Conservation (phyloP, 164 flowering plant genomes). For the Vitis cinerea region DNA sequence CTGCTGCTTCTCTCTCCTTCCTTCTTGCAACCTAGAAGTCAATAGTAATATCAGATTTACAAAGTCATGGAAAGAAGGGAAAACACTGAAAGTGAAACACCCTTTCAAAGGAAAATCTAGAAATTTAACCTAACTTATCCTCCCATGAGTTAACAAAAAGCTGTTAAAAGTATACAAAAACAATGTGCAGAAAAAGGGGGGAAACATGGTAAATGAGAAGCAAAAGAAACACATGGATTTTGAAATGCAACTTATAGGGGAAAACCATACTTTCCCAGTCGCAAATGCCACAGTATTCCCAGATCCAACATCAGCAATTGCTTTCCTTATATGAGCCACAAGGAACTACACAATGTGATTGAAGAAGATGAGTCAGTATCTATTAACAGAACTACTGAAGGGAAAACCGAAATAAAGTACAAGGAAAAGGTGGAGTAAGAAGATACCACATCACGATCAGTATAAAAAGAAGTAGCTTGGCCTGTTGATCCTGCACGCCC, state of each 20-base stretch:
- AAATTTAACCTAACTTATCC: background rate
- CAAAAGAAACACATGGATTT: too few relatives aligned
- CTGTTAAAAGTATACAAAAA: background rate
- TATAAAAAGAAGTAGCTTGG: slow-evolving; percentile 64
- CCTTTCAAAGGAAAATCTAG: background rate
- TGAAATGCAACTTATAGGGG: background rate
- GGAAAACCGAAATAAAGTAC: background rate
- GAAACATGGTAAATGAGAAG: background rate
- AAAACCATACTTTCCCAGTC: slow-evolving; percentile 56
- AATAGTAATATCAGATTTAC: background rate
- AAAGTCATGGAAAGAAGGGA: too few relatives aligned
- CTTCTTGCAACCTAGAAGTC: slow-evolving; percentile 53
- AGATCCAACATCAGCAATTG: slow-evolving; percentile 56
- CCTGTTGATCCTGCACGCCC: slow-evolving; percentile 75
- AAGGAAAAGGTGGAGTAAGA: background rate
- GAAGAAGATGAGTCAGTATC: slow-evolving; percentile 6
- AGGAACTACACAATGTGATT: slow-evolving; percentile 35
- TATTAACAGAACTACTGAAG: background rate
- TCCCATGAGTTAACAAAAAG: background rate
- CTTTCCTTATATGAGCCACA: slow-evolving; percentile 63
- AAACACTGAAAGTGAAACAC: background rate
- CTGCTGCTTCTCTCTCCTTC: slow-evolving; percentile 64
- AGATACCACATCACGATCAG: slow-evolving; percentile 60
- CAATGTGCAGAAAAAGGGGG: background rate
- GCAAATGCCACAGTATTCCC: slow-evolving; percentile 55